Conservation (phyloP, 306 rosid genomes). For the Vigna reflexopilosa region DNA sequence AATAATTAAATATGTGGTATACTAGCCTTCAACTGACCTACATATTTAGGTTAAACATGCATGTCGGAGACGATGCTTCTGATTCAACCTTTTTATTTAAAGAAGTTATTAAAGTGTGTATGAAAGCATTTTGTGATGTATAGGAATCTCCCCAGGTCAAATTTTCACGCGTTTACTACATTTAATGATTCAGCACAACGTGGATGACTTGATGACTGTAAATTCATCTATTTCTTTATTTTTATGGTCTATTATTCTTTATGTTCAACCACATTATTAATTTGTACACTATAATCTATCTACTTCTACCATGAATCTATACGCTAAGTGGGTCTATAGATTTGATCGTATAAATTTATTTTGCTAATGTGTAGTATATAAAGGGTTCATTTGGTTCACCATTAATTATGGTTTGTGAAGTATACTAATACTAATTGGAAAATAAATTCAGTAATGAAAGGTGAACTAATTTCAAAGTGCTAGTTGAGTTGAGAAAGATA, state of each 20-base stretch:
- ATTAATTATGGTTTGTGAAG: neutral
- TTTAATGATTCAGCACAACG: neutral
- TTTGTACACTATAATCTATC: too few species aligned
- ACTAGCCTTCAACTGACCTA: too few species aligned
- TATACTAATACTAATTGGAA: neutral
- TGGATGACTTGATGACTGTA: neutral
- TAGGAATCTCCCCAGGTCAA: neutral
- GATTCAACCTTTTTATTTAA: neutral
- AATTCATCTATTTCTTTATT: neutral
- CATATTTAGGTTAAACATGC: neutral
- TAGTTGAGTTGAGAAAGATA: neutral
- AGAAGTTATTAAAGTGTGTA: neutral
- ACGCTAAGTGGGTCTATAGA: neutral
- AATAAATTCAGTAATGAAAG: neutral
- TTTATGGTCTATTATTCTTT: too few species aligned
- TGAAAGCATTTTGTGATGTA: neutral
- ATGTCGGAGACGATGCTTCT: neutral
- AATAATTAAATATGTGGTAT: too few species aligned
- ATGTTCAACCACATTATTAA: too few species aligned
- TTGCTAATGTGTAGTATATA: neutral
- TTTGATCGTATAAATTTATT: neutral
- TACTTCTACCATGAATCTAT: neutral
- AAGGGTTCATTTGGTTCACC: neutral
- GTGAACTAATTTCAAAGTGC: neutral
- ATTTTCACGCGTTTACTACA: neutral